These are phyloP conservation scores for Prunus davidiana DNA, from an alignment of 306 rosid genomes.

Conservation along the genomic window DNA sequence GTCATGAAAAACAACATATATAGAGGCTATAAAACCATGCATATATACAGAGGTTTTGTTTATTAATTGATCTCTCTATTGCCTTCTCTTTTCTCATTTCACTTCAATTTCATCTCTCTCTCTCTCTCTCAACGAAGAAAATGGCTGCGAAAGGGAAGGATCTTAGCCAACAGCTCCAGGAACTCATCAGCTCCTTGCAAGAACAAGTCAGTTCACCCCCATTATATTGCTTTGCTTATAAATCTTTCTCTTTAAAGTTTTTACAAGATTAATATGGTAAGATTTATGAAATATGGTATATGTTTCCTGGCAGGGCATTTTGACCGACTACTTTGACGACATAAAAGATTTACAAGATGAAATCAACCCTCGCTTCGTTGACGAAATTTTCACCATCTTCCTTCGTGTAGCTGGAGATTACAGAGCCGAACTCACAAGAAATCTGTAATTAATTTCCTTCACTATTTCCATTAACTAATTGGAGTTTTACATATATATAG, in stretches of 20 bases:
- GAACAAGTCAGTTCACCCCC: not conserved
- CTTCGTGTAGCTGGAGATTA: not conserved
- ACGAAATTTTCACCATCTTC: not conserved
- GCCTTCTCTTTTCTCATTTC: not conserved
- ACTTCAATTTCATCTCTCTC: not conserved
- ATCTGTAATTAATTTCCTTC: not conserved
- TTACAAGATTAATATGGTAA: no score
- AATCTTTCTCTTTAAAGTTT: no score
- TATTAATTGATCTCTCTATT: no score
- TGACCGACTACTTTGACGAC: not conserved
- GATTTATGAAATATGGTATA: no score
- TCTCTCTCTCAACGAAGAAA: not conserved
- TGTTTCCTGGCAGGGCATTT: not conserved
- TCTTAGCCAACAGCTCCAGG: not conserved
- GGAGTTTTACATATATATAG: no score
- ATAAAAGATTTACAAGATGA: constrained; percentile 8
- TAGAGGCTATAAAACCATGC: not conserved
- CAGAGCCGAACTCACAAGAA: not conserved
- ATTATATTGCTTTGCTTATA: no score
- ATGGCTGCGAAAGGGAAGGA: not conserved
- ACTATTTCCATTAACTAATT: not conserved
- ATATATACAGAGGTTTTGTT: no score
- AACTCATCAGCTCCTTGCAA: constrained; percentile 10
- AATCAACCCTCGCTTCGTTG: not conserved
- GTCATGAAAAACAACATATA: not conserved